Conservation (phyloP, 2,329 filamentous ascomycete species). For the Pseudogymnoascus sp. region DNA sequence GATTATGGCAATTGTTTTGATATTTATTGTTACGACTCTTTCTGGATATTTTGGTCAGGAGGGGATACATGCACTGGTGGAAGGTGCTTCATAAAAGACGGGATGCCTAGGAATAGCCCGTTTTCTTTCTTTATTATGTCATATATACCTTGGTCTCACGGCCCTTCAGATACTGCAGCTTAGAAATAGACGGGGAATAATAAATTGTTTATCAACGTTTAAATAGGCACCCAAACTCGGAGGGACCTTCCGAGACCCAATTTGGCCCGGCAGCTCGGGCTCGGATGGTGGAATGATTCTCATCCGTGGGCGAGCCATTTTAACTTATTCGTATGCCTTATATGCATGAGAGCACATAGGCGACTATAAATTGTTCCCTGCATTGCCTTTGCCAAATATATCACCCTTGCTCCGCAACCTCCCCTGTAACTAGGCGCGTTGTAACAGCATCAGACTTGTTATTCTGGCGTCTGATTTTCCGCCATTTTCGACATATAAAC, state of each 20-base stretch:
- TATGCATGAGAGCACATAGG: neutral
- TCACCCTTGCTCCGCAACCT: neutral
- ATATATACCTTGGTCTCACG: slow-evolving; percentile 2
- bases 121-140: neutral
- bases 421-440: neutral
- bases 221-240: neutral
- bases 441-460: neutral
- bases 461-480: neutral
- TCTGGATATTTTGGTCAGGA: neutral
- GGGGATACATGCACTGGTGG: neutral
- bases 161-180: neutral
- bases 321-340: neutral
- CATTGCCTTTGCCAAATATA: neutral
- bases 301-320: neutral
- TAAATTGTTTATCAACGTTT: neutral
- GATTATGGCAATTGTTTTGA: neutral
- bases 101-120: neutral
- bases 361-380: neutral
- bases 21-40: neutral
- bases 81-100: neutral
- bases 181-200: neutral
- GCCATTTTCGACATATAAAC: neutral
- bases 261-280: neutral
- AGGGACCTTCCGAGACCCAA: neutral
- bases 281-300: neutral